Evolutionary conservation across 139 green algal species (phyloP), one percentile per base, ranked within the genome.

Genomic region (Chlamydomonas asymmetrica): DNA sequence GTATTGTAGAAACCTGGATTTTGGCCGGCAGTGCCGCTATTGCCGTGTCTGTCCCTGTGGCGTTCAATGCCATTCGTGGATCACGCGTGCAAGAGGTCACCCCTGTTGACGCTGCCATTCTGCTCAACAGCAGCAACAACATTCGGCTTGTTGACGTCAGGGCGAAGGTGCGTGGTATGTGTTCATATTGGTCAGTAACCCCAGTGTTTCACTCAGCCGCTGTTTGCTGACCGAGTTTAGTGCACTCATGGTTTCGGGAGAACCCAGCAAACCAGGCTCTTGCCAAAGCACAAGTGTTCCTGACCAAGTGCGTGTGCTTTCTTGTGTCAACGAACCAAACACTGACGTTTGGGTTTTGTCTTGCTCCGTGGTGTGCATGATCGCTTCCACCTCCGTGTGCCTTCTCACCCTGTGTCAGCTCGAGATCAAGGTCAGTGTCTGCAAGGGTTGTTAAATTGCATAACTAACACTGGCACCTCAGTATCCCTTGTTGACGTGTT

Each of bases 1-100:
- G n/a, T n/a, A n/a, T n/a, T n/a, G n/a, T n/a, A 77, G 71, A 77
- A 3, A 70, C 71, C 8, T 77, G 71, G 71, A 62, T 77, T 32
- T 39, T 77, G 57, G 71, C 71, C 25, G 71, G 71, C 23, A 54
- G 32, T 9, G 71, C 71, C 0, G 71, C 71, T 3, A 43, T 77
- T 1, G 71, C 71, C 5, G 35, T 77, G 22, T 69, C 71, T 0
- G 43, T 77, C 2, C 71, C 71, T 3, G 71, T 77, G 0, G 71
- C 71, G 0, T 40, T 77, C 8, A 41, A 43, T 4, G 37, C 59
- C 2, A 37, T 77, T 3, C 40, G 41, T 25, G 8, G 5, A 1
- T 3, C 64, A 10, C 71, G 71, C 41, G 59, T 77, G 0, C 71
- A 77, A 13, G 27, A n/a, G 27, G 59, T 77, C 9, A 69, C 59